A percentile compares a stretch with the other conserved stretches of the same genome.
Conservation (phyloP, 805 yeast species). For the Pichia kluyveri region DNA sequence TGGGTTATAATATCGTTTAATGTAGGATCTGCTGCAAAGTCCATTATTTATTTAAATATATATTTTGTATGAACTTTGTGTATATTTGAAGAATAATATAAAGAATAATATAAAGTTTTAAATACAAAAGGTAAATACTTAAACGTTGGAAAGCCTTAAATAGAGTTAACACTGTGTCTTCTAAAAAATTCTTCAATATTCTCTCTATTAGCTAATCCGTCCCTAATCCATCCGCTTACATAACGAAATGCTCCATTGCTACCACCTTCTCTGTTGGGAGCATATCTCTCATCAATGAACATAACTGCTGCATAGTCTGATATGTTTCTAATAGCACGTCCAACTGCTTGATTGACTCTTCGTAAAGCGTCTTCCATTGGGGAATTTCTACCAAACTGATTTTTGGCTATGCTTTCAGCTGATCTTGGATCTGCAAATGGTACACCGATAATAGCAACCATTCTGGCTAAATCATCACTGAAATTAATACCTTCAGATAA, state of each 20-base stretch:
- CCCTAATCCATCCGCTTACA: constrained; percentile 66
- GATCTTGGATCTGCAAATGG: constrained; percentile 73
- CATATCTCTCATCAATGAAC: constrained; percentile 60
- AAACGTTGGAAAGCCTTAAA: not conserved
- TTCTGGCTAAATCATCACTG: constrained; percentile 79
- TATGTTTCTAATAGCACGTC: constrained; percentile 80
- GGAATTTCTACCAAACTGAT: not conserved
- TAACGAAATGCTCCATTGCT: not conserved
- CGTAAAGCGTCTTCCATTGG: constrained; percentile 38
- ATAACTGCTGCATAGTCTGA: constrained; percentile 73
- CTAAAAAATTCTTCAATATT: not conserved
- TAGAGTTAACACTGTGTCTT: too few species aligned
- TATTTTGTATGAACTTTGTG: too few species aligned
- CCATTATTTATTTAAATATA: constrained; percentile 20
- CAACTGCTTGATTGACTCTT: constrained; percentile 86
- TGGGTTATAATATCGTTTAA: constrained; percentile 54
- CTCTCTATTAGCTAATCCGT: constrained; percentile 19
- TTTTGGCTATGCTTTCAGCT: constrained; percentile 24
- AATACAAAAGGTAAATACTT: too few species aligned
- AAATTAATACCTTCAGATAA: constrained; percentile 92
- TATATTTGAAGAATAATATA: too few species aligned
- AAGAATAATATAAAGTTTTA: too few species aligned
- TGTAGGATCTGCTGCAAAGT: constrained; percentile 62
- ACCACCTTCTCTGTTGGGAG: too few species aligned
- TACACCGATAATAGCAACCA: constrained; percentile 76